Evolutionary conservation across 2,329 filamentous ascomycete species (phyloP), one percentile per base, ranked within the genome.

Genomic region (Phyllosticta ampelicida): DNA sequence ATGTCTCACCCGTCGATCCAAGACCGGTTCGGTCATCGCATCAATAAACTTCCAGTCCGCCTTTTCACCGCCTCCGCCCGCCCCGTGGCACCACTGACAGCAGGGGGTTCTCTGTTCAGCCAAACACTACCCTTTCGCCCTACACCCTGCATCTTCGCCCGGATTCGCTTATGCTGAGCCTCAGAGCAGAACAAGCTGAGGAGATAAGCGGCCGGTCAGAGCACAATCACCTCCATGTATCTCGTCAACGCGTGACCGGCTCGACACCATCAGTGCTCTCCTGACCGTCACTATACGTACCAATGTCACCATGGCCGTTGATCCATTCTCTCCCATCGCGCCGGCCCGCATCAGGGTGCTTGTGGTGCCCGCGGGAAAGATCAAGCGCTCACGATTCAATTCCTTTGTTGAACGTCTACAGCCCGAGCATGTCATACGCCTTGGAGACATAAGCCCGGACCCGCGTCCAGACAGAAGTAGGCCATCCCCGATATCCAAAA

Each of bases 311-410:
- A 95, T 95, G 90, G 86, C 83, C 77, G 81, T 88, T 75, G 92
- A 96, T 78, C 86, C 89, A 73, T 83, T 96, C 72, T 87, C 91
- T 72, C 90, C 92, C 74, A 85, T 91, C 77, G 88, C 91, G 74
- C 90, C 90, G 71, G 92, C 90, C 76, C 87, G 89, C 80, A 84
- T 97, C 70, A 88, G 89, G 77, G 89, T 87, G 62, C 82, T 96
- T 65, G 82, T 96, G 60, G 78, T 97, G 61, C 94, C 94, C 57
- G 80, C 95, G 64, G 92, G 92, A 56, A 86, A 83, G 69, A 94
- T 97, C 71, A 91, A 86, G 71, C 83, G 86, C 61, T 85, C 87
- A 56, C 83, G 88, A 60, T 97, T 96, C 73, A 74, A 85, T 65
- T 79, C 80, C 63, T 95, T 96, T 71, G 81, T 92, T 63, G 81